phyloP scores from a whole-genome alignment of 345 rosid species.

The Camelina sativa region DNA sequence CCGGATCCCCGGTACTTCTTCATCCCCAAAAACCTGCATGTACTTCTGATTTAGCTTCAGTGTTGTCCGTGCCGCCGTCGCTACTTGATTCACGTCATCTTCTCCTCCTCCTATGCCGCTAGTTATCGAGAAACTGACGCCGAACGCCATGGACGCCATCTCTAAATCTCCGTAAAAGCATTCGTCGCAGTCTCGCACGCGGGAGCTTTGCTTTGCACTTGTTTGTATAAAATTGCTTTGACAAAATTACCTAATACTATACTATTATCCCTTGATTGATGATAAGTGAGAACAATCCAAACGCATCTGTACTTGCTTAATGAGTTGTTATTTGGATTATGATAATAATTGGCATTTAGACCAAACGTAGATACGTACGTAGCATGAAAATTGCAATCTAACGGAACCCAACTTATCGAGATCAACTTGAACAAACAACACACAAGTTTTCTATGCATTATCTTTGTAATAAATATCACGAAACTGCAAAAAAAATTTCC shows the following conservation, averaged over 20 bases:
- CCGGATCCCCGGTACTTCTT: slow-evolving; percentile 17
- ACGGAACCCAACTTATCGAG: background rate
- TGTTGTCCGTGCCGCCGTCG: background rate
- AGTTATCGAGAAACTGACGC: slow-evolving; percentile 24
- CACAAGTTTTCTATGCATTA: background rate
- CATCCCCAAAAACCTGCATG: background rate
- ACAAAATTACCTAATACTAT: too few relatives aligned
- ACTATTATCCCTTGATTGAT: too few relatives aligned
- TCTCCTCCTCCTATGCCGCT: background rate
- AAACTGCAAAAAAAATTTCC: slow-evolving; percentile 11
- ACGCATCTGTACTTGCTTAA: too few relatives aligned
- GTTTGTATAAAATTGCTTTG: background rate
- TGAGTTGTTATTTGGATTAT: background rate
- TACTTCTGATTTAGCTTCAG: slow-evolving; percentile 38
- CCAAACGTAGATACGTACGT: background rate
- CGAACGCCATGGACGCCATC: slow-evolving; percentile 39
- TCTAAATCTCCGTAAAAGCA: background rate
- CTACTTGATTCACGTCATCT: slow-evolving; percentile 2
- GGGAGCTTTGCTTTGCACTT: background rate
- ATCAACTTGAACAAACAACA: background rate
- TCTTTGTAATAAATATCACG: background rate
- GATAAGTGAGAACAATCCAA: too few relatives aligned
- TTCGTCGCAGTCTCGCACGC: background rate
- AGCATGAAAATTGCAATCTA: background rate
- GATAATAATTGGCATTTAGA: background rate